Conservation (phyloP, 2,329 filamentous ascomycete genomes). For the Parastagonospora nodorum region DNA sequence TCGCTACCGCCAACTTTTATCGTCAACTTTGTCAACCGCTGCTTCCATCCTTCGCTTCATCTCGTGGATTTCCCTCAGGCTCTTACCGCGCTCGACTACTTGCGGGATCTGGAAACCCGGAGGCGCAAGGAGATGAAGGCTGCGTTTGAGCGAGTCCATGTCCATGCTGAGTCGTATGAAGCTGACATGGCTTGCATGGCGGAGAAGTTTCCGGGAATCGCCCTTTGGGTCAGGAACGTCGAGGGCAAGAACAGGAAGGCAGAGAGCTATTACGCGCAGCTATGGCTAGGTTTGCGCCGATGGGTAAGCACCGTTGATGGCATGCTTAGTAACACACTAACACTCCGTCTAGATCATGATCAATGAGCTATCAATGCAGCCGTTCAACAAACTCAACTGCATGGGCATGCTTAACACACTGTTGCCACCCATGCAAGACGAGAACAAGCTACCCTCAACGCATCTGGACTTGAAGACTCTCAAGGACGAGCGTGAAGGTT, state of each 20-base stretch:
- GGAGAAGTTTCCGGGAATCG: slow-evolving; percentile 59
- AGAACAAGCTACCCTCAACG: slow-evolving; percentile 51
- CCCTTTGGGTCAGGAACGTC: slow-evolving; percentile 60
- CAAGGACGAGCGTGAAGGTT: slow-evolving; percentile 62
- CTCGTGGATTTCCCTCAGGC: slow-evolving; percentile 69
- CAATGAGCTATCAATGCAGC: slow-evolving; percentile 66
- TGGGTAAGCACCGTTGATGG: slow-evolving; percentile 57
- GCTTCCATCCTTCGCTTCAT: slow-evolving; percentile 61
- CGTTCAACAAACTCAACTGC: slow-evolving; percentile 69
- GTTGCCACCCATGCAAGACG: slow-evolving; percentile 60
- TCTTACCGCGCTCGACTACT: slow-evolving; percentile 68
- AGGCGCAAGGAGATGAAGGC: slow-evolving; percentile 62
- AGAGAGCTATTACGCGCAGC: slow-evolving; percentile 58
- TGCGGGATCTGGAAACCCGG: slow-evolving; percentile 66
- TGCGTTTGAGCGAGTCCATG: slow-evolving; percentile 59
- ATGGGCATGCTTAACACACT: slow-evolving; percentile 71
- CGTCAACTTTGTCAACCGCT: slow-evolving; percentile 64
- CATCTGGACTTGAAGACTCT: slow-evolving; percentile 59
- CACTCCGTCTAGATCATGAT: slow-evolving; percentile 58
- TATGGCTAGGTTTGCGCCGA: slow-evolving; percentile 65
- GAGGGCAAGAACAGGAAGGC: slow-evolving; percentile 49
- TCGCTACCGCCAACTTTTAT: slow-evolving; percentile 68
- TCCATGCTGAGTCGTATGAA: slow-evolving; percentile 55
- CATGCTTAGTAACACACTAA: slow-evolving; percentile 2
- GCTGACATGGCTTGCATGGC: slow-evolving; percentile 55